Conservation (phyloP, 345 rosid species). For the Salix caprea region DNA sequence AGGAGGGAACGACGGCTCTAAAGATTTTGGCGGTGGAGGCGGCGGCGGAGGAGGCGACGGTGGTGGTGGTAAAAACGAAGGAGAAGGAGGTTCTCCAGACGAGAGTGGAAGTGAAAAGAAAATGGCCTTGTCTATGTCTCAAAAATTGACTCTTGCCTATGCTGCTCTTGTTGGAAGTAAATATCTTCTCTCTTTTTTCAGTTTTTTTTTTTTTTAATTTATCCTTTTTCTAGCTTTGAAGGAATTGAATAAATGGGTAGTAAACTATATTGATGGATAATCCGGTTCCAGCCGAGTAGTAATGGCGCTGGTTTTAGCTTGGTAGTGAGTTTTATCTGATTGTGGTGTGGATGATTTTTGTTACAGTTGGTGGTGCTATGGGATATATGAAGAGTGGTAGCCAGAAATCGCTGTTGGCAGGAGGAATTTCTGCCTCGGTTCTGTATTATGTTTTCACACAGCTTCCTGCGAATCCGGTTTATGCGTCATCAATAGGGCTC, state of each 20-base stretch:
- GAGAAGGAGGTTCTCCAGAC: conserved; percentile 33
- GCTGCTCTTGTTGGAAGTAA: conserved; percentile 73
- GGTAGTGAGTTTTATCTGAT: not conserved
- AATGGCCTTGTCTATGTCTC: conserved; percentile 57
- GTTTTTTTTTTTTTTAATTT: not conserved
- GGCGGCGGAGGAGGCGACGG: conserved; percentile 16
- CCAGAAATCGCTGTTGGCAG: conserved; percentile 73
- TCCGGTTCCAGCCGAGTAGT: too few relatives aligned
- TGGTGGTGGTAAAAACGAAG: conserved; percentile 18
- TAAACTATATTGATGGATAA: too few relatives aligned
- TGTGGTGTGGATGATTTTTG: not conserved
- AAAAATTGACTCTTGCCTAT: conserved; percentile 57
- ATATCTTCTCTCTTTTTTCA: not conserved
- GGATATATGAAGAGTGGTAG: conserved; percentile 86
- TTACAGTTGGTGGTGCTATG: conserved; percentile 77
- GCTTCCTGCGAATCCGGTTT: conserved; percentile 69
- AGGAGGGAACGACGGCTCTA: conserved; percentile 18
- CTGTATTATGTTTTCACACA: conserved; percentile 60
- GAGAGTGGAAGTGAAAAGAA: conserved; percentile 23
- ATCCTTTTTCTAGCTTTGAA: not conserved
- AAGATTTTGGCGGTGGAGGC: conserved; percentile 12
- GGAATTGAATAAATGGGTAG: too few relatives aligned
- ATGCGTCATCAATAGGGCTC: conserved; percentile 76
- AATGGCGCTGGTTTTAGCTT: too few relatives aligned
- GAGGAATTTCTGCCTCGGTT: conserved; percentile 65